Conservation (phyloP, 495 filamentous ascomycete species). For the Aspergillus asperescens region DNA sequence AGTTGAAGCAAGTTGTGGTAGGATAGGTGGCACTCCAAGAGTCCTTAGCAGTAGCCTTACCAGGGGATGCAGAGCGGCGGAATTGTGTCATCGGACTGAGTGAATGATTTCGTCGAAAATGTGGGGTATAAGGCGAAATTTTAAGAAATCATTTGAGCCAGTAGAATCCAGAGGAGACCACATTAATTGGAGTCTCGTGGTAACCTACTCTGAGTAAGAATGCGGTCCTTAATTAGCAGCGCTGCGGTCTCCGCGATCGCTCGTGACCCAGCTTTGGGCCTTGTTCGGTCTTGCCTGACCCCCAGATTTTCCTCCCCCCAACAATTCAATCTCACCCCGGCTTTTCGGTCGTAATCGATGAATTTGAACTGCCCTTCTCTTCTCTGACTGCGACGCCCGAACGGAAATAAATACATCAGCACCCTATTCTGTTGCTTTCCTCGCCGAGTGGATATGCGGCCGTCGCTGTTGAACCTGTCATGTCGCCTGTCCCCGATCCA, state of each 20-base stretch:
- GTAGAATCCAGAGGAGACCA: neutral
- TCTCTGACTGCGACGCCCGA: neutral
- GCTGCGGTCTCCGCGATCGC: neutral
- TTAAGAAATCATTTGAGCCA: neutral
- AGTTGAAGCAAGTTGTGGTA: neutral
- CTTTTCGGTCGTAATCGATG: neutral
- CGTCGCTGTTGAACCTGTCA: conserved; percentile 8
- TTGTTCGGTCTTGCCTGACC: neutral
- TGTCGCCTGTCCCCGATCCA: conserved; percentile 34
- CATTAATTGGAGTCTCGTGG: too few species aligned
- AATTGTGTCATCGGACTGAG: neutral
- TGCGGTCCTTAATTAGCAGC: too few species aligned
- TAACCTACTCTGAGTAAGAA: too few species aligned
- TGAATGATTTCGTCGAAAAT: neutral
- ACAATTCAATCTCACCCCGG: neutral
- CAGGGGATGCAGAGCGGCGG: neutral
- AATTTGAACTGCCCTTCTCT: neutral
- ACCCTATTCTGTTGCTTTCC: neutral
- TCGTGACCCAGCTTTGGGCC: too few species aligned
- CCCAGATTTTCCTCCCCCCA: conserved; percentile 1
- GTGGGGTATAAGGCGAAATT: neutral
- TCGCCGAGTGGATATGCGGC: conserved; percentile 2
- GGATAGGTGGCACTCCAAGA: too few species aligned
- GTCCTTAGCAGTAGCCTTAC: neutral
- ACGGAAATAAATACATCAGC: neutral